A percentile compares a stretch with the other conserved stretches of the same genome.
Evolutionary conservation across 2,329 filamentous ascomycete genomes (phyloP).

Genomic region (Tolypocladium sp.): DNA sequence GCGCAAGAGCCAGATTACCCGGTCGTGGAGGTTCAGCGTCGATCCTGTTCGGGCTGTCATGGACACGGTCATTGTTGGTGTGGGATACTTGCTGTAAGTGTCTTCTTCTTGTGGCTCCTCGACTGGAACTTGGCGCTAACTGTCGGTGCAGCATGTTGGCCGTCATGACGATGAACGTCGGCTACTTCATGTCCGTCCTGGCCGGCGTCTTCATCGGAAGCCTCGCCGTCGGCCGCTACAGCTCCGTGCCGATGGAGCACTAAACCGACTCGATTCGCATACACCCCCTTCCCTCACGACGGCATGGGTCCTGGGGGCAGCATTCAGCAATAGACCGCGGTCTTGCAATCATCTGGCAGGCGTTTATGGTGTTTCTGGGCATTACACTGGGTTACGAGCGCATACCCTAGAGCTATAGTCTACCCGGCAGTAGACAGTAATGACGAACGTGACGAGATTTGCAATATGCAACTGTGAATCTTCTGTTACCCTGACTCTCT

Average conservation of each 20-base stretch:
- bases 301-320: background rate
- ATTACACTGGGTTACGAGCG: background rate
- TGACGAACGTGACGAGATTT: background rate
- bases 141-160: conserved; percentile 68
- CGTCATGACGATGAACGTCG: conserved; percentile 83
- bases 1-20: conserved; percentile 38
- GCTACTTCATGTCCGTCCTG: conserved; percentile 75
- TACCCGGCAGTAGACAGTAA: background rate
- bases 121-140: background rate
- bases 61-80: conserved; percentile 62
- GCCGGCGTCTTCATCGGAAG: conserved; percentile 80
- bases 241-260: conserved; percentile 36
- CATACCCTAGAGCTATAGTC: background rate
- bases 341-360: background rate
- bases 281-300: background rate
- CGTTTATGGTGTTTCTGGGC: background rate
- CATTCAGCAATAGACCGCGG: background rate
- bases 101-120: background rate
- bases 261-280: background rate
- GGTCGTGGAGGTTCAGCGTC: conserved; percentile 74
- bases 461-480: background rate
- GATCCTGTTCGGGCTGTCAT: conserved; percentile 66
- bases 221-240: conserved; percentile 66
- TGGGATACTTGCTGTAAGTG: conserved; percentile 80
- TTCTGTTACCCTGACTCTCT: background rate